Evolutionary conservation across 441 rosid genomes (phyloP), one percentile per base, ranked within the genome.

Genomic region (Metrosideros polymorpha): DNA sequence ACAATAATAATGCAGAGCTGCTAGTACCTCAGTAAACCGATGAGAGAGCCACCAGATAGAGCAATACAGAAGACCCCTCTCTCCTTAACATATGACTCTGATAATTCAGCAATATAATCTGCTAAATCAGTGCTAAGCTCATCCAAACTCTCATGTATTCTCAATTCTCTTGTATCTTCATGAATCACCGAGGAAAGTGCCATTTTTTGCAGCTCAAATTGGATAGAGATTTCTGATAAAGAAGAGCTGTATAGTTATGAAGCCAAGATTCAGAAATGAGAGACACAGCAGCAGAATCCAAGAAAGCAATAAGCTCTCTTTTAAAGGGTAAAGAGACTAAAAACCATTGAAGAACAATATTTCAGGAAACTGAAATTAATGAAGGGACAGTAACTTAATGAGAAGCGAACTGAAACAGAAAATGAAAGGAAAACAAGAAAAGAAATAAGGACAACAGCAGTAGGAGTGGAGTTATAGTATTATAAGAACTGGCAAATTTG

Each of bases 31-130:
- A 86, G 59, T 76, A 86, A 57, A 57, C 17, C 24, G 49, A 86
- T 32, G 12, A 86, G 52, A 50, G 86, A 85, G 22, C 86, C 86
- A 43, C 86, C 86, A 3, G 86, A 85, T 39, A 85, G 19, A 29
- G 79, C 86, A 12, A 85, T 30, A 45, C 82, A 85, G 86, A 85
- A 85, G 49, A 71, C 61, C 6, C 86, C 86, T 51, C 76, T 77
- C 59, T 85, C 86, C 83, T 52, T 63, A 51, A 85, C 86, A 18
- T 56, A 85, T 12, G 56, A 77, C 86, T 85, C 86, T 30, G 86
- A 85, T 9, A 85, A 75, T 49, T 85, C 86, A 25, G 86, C 86
- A 52, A 85, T 71, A 25, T 63, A 71, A 35, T 85, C 86, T 17
- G 83, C 86, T 49, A 85, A 52, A 50, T 50, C 76, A 5, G 83